A percentile compares a stretch with the other conserved stretches of the same genome.
phyloP scores from a whole-genome alignment of 192 early-diverging fungal species.

The Coemansia sp. region DNA sequence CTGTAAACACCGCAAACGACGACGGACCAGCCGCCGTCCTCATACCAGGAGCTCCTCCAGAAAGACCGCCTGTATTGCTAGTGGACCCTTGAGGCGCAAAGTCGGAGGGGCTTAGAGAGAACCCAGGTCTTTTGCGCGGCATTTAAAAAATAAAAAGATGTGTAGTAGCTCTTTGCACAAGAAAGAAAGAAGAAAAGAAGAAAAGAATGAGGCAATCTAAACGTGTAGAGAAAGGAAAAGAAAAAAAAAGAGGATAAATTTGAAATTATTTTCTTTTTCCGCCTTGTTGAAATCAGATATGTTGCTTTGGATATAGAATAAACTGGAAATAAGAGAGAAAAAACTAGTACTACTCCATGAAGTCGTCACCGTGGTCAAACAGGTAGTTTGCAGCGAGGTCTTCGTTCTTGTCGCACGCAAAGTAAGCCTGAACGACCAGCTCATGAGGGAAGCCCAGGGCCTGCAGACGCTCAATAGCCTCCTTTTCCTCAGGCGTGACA shows the following conservation, averaged over 20 bases:
- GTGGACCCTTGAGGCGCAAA: constrained; percentile 20
- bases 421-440: constrained; percentile 87
- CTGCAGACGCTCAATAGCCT: constrained; percentile 81
- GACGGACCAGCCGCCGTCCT: constrained; percentile 8
- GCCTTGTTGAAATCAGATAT: no score
- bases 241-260: no score
- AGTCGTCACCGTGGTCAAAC: constrained; percentile 79
- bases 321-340: constrained; percentile 12
- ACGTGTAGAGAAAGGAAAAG: not conserved
- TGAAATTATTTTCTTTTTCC: no score
- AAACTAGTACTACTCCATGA: constrained; percentile 36
- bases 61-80: constrained; percentile 6
- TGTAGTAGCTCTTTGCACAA: not conserved
- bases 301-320: not conserved
- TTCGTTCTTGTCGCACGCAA: constrained; percentile 98
- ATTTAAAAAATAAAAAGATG: constrained; percentile 13
- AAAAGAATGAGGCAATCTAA: constrained; percentile 8
- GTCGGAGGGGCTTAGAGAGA: constrained; percentile 48
- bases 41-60: not conserved
- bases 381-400: constrained; percentile 96
- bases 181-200: constrained; percentile 8
- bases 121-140: constrained; percentile 51
- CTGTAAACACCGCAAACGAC: constrained; percentile 33
- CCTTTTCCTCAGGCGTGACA: constrained; percentile 89
- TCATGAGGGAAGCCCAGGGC: constrained; percentile 86